These are phyloP conservation scores for Sindora glabra DNA, from an alignment of 306 rosid genomes.

Conservation along the genomic window DNA sequence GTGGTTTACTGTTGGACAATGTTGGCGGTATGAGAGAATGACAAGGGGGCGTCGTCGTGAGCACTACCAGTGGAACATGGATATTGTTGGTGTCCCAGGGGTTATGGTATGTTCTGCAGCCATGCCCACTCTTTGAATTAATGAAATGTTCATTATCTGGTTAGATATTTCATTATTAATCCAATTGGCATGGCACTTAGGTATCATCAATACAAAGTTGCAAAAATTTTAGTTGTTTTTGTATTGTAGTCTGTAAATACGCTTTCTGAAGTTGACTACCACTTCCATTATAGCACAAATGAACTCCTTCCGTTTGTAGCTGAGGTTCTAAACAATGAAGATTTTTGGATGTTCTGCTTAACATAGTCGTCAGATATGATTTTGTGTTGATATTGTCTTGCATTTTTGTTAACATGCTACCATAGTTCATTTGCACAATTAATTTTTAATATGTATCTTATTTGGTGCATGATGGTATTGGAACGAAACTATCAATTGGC, in stretches of 20 bases:
- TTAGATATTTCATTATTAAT: not conserved
- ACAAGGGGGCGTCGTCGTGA: conserved; percentile 95
- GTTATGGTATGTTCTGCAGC: conserved; percentile 54
- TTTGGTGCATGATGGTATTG: not conserved
- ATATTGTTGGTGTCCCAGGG: conserved; percentile 83
- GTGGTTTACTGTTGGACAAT: conserved; percentile 97
- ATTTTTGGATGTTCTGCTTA: not conserved
- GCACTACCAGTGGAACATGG: conserved; percentile 99
- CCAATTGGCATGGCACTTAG: not conserved
- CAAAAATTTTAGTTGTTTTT: conserved; percentile 9
- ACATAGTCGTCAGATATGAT: not conserved
- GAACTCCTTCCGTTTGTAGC: not conserved
- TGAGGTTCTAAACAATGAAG: conserved; percentile 4
- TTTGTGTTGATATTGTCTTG: not conserved
- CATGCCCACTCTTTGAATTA: conserved; percentile 5
- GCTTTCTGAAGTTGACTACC: no score
- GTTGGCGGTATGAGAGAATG: conserved; percentile 99
- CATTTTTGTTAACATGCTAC: conserved; percentile 1
- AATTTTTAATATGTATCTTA: conserved; percentile 7
- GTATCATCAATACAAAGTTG: not conserved
- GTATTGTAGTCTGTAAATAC: not conserved
- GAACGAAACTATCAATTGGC: conserved; percentile 1
- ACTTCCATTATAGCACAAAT: conserved; percentile 4
- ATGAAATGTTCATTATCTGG: not conserved
- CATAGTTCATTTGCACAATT: conserved; percentile 2